Evolutionary conservation across 179 eudicot genomes (phyloP), one percentile per base, ranked within the genome.

Genomic region (Camellia oleifera): DNA sequence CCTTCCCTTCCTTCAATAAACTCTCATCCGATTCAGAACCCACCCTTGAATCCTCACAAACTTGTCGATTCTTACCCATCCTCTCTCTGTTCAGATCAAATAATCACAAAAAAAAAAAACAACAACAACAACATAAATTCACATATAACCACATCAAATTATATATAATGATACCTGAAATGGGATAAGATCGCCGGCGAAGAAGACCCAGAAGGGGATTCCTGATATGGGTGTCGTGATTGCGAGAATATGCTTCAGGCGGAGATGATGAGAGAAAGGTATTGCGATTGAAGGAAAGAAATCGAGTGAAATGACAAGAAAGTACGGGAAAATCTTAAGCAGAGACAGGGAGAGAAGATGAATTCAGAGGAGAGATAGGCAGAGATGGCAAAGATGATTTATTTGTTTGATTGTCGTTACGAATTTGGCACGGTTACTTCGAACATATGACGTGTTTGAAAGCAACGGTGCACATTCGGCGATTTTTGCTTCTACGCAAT

Each of bases 1-100:
- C 92, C 80, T 91, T 92, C 45, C 90, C 91, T 52, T 81, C 84
- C 48, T 78, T 82, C 11, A 84, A 44, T 44, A 62, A 66, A 26
- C 65, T 70, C 50, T 78, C 85, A 68, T n/a, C 53, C 32, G 70
- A 77, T 44, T 54, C 85, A 46, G 15, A 18, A 0, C 23, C 45
- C 63, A 23, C 72, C 76, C 45, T 75, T 67, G 62, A 69, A 42
- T 18, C 83, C 61, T 52, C 79, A 63, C 53, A 26, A 77, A 77
- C 32, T 46, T 58, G 72, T 23, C 78, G 18, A 40, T 66, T 62
- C 72, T 75, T 84, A 45, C 76, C 85, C 87, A 86, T 79, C 0
- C 32, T 32, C 32, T n/a, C 50, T 81, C 66, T 56, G 76, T n/a
- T 11, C 75, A 76, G 13, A 53, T 62, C 8, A n/a, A 65, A 40